A percentile compares a stretch with the other conserved stretches of the same genome.
Evolutionary conservation across 345 rosid species (phyloP).

Genomic region (Hevea brasiliensis): DNA sequence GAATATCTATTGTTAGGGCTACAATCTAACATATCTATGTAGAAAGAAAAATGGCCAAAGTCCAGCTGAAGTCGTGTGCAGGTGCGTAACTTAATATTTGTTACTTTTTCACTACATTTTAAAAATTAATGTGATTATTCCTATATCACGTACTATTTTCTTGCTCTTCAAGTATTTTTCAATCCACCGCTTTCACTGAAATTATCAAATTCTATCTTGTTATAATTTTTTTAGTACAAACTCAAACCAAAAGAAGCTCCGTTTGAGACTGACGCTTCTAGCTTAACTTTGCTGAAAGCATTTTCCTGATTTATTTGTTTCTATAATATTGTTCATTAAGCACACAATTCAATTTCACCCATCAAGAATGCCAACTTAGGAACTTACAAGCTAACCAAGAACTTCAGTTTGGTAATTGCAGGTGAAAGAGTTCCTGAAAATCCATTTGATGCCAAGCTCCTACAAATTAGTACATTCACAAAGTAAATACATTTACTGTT

Average conservation of each 20-base stretch:
- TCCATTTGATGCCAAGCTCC: slow-evolving; percentile 70
- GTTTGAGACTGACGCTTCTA: neutral
- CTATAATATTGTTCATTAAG: neutral
- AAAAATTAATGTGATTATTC: neutral
- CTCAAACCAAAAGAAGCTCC: neutral
- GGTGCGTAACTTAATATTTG: no score
- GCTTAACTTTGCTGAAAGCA: neutral
- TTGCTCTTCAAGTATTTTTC: neutral
- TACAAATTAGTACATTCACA: slow-evolving; percentile 32
- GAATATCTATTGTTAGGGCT: no score
- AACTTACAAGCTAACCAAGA: slow-evolving; percentile 70
- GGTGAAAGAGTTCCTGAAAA: slow-evolving; percentile 78
- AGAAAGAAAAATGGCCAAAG: no score
- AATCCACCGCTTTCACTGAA: neutral
- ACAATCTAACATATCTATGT: no score
- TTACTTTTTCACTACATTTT: no score
- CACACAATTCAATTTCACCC: neutral
- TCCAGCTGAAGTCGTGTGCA: no score
- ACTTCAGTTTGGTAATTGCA: slow-evolving; percentile 66
- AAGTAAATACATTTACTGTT: neutral
- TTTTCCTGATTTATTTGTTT: neutral
- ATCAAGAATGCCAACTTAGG: slow-evolving; percentile 44
- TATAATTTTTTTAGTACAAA: neutral
- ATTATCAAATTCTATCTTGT: neutral
- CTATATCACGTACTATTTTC: neutral